phyloP scores from a whole-genome alignment of 768 basidiomycete species.

The Tricholoma furcatifolium region DNA sequence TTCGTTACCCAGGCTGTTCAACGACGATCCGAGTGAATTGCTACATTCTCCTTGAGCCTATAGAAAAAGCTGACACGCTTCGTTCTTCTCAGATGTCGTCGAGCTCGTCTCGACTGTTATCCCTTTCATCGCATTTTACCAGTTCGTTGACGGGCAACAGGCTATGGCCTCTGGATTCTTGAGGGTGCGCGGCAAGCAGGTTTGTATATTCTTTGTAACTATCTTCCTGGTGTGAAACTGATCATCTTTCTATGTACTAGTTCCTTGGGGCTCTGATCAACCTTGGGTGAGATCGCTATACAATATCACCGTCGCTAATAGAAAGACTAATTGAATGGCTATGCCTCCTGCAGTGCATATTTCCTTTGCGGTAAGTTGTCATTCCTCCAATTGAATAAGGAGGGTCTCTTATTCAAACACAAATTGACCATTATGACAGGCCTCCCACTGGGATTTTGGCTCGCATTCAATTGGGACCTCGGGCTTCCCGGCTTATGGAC shows the following conservation, averaged over 20 bases:
- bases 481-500: constrained; percentile 10
- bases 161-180: constrained; percentile 74
- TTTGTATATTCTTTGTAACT: constrained; percentile 19
- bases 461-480: constrained; percentile 3
- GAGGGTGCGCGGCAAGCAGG: constrained; percentile 79
- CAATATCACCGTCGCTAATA: neutral
- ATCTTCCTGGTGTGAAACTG: neutral
- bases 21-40: constrained; percentile 52
- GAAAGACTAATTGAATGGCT: neutral
- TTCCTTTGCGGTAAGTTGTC: neutral
- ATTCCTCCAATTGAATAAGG: neutral
- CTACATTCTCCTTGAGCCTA: neutral
- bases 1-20: constrained; percentile 70
- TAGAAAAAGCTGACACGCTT: neutral
- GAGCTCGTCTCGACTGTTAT: constrained; percentile 62
- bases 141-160: constrained; percentile 76
- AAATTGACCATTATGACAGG: neutral
- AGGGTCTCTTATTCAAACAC: neutral
- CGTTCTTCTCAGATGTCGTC: constrained; percentile 43
- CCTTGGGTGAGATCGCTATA: constrained; percentile 43
- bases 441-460: neutral
- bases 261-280: constrained; percentile 75
- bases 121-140: constrained; percentile 73
- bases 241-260: constrained; percentile 26
- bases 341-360: neutral